Evolutionary conservation across 441 rosid genomes (phyloP), one percentile per base, ranked within the genome.

Genomic region (Pelargonium australe): DNA sequence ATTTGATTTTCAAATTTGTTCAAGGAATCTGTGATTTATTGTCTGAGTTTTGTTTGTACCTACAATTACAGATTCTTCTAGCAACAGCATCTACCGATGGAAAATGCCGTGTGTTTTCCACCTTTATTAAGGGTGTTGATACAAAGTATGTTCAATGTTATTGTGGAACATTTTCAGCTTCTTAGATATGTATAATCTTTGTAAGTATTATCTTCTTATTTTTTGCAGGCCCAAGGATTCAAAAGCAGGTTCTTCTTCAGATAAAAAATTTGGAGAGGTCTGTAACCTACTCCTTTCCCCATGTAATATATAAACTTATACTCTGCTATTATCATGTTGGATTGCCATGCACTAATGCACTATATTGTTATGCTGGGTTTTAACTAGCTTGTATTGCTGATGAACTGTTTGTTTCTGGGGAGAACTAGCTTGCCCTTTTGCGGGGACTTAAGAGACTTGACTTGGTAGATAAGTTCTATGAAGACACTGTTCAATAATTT

Each of bases 71-170:
- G 99, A 73, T 92, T 85, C 85, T 89, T 79, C 89, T 95, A 74
- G 97, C 97, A 70, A 95, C 99, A 31, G 85, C 98, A 72, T 95
- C 98, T 34, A 95, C 98, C 2, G 98, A 92, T 86, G 98, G 99
- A 75, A 95, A 92, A 81, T 95, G 99, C 75, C 83, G 98, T 69
- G 86, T 92, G 7, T 92, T 95, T 84, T 92, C 95, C 71, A 95
- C 99, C 67, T 91, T 95, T 72, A 95, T 95, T 76, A 95, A 95
- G 85, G 98, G 99, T 76, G 96, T 95, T 72, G 97, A 95, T 84
- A 78, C 86, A 64, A 92, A 82, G 99, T 92, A 79, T 72, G 82
- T 64, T 66, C 69, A 61, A 63, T 62, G 49, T 28, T 28, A 40
- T 55, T 74, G 8, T 64, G 25, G 10, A 63, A 16, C 60, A 53